Evolutionary conservation across 768 basidiomycete species (phyloP), one percentile per base, ranked within the genome.

Genomic region (Mycena vitilis): DNA sequence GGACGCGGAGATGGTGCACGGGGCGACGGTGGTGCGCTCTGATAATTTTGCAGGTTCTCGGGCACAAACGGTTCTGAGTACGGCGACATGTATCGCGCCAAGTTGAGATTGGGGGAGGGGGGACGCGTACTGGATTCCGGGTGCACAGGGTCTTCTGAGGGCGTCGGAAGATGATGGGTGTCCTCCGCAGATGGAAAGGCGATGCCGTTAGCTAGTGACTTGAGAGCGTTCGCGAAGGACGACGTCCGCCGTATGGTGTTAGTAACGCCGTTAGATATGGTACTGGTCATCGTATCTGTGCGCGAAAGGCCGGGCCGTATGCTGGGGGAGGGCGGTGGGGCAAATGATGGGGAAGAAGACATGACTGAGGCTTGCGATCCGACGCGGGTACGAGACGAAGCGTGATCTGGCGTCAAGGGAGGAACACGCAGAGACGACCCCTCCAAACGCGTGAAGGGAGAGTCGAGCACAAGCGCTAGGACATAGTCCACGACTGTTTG

Each of bases 401-500:
- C 75, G 62, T 88, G 86, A 8, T 78, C 70, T 40, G 84, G 83
- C 18, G 77, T 73, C 0, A 84, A 81, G 0, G 86, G 85, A 9
- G 89, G 84, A 0, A 76, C 72, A 47, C 88, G 81, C 23, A 96
- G 81, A 2, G 93, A 88, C 0, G 91, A 88, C 34, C 85, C 86
- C 40, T 92, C 88, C 4, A 96, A 85, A 25, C 89, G 83, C 9
- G 89, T 88, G 76, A 97, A 97, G 0, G 95, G 94, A 2, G 94
- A 95, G 74, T 96, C 95, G 13, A 97, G 82, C 15, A 98, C 87
- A 5, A 96, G 86, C 2, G 95, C 95, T 81, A 94, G 90, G 73
- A 98, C 87, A 76, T 97, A 98, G 79, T 99, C 98, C 37, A 95
- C 87, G 34, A 97, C 89, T 0, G 94, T 96, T 74, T 93, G 93